Percentiles rank a stretch among this genome's conserved stretches.
Conservation (phyloP, 306 rosid species). For the Vicia villosa region DNA sequence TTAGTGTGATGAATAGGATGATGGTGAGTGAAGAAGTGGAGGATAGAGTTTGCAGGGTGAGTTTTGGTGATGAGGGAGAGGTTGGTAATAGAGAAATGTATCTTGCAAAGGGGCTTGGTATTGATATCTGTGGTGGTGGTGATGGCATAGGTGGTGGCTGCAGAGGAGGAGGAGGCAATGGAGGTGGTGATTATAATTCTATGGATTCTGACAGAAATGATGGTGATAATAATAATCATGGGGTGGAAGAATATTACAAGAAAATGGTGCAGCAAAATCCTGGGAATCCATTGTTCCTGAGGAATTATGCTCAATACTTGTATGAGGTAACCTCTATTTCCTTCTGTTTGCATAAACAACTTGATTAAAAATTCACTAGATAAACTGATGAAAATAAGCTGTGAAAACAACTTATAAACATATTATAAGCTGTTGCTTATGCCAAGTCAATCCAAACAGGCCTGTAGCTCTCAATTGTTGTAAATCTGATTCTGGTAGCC, state of each 20-base stretch:
- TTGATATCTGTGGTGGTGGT: constrained; percentile 43
- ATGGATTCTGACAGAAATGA: constrained; percentile 51
- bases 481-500: background rate
- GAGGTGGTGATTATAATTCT: constrained; percentile 44
- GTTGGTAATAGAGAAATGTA: constrained; percentile 45
- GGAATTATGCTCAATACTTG: constrained; percentile 79
- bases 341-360: background rate
- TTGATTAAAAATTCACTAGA: background rate
- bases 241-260: constrained; percentile 67
- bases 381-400: background rate
- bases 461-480: background rate
- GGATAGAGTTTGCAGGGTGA: constrained; percentile 43
- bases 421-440: background rate
- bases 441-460: background rate
- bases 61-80: constrained; percentile 40
- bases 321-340: constrained; percentile 52
- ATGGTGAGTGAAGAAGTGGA: constrained; percentile 43
- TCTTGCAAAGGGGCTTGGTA: constrained; percentile 62
- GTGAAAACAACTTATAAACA: background rate
- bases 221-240: constrained; percentile 44
- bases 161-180: constrained; percentile 33
- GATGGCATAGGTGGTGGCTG: constrained; percentile 51
- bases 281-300: constrained; percentile 67
- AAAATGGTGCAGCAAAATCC: constrained; percentile 81
- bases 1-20: constrained; percentile 30